phyloP scores from a whole-genome alignment of 306 rosid genomes.

The Trifolium fragiferum region DNA sequence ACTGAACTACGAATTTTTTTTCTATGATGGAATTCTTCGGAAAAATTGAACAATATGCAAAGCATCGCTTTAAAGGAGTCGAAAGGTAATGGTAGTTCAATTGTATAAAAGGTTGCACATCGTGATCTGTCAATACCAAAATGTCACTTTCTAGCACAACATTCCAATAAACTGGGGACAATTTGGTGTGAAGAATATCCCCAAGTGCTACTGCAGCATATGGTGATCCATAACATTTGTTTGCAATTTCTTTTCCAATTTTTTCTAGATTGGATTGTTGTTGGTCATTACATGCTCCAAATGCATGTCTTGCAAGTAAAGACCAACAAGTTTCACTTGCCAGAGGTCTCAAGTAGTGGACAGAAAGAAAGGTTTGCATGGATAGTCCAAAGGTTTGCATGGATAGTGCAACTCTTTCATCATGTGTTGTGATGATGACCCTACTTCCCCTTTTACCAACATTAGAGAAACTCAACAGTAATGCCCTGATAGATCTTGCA shows the following conservation, averaged over 20 bases:
- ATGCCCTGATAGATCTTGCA: constrained; percentile 37
- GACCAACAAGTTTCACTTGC: constrained; percentile 44
- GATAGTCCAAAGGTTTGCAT: background rate
- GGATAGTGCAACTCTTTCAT: constrained; percentile 34
- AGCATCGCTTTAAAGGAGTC: background rate
- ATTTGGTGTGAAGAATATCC: background rate
- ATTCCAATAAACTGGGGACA: background rate
- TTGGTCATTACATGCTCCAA: background rate
- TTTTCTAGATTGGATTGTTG: background rate
- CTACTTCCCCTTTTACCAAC: background rate
- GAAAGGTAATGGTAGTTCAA: background rate
- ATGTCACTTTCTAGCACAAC: background rate
- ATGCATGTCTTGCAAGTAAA: background rate
- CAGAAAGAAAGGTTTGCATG: constrained; percentile 45
- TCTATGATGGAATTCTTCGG: background rate
- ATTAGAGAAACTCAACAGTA: background rate
- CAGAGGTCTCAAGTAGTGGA: constrained; percentile 36
- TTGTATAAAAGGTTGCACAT: background rate
- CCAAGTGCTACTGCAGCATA: constrained; percentile 45
- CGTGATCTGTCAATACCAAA: background rate
- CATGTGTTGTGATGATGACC: constrained; percentile 6
- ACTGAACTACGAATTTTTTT: background rate
- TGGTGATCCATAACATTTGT: constrained; percentile 52
- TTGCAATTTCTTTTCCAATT: background rate
- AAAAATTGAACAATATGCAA: background rate